These are phyloP conservation scores for Mycena olivaceomarginata DNA, from an alignment of 768 basidiomycete genomes.

Conservation along the genomic window DNA sequence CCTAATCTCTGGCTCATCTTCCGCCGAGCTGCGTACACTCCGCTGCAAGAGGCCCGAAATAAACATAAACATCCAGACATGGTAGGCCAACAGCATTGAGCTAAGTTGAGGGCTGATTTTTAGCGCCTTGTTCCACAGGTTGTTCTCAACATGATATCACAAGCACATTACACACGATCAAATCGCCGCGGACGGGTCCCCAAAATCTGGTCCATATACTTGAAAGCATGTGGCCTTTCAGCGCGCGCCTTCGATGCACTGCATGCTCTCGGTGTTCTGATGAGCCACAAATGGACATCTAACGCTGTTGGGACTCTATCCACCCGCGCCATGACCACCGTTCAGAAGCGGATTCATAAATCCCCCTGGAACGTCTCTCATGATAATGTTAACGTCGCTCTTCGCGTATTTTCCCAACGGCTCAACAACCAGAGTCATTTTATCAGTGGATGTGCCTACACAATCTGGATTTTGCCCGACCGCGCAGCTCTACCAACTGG, in stretches of 20 bases:
- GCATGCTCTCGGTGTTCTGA: constrained; percentile 42
- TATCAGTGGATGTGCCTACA: no score
- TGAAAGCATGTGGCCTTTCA: constrained; percentile 45
- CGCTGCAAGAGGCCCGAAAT: constrained; percentile 36
- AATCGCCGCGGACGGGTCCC: constrained; percentile 31
- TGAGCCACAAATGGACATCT: constrained; percentile 41
- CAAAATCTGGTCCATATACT: constrained; percentile 45
- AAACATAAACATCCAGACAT: constrained; percentile 43
- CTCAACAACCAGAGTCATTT: no score
- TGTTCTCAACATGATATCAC: constrained; percentile 35
- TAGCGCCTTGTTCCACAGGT: neutral
- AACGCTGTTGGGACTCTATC: constrained; percentile 17
- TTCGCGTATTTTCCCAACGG: constrained; percentile 9
- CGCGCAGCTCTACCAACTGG: no score
- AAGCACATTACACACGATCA: constrained; percentile 42
- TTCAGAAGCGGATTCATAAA: constrained; percentile 24
- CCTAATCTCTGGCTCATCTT: constrained; percentile 41
- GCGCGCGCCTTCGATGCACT: constrained; percentile 45
- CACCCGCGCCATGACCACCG: constrained; percentile 30
- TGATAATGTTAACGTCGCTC: constrained; percentile 49
- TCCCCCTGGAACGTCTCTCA: constrained; percentile 43
- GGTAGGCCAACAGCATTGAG: neutral
- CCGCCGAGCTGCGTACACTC: constrained; percentile 18
- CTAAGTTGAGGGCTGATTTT: neutral
- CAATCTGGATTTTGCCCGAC: no score